Percentiles rank a stretch among this genome's conserved stretches.
These are phyloP conservation scores for Antitrichia curtipendula DNA, from an alignment of 225 moss, liverwort and hornwort species.

Conservation along the genomic window DNA sequence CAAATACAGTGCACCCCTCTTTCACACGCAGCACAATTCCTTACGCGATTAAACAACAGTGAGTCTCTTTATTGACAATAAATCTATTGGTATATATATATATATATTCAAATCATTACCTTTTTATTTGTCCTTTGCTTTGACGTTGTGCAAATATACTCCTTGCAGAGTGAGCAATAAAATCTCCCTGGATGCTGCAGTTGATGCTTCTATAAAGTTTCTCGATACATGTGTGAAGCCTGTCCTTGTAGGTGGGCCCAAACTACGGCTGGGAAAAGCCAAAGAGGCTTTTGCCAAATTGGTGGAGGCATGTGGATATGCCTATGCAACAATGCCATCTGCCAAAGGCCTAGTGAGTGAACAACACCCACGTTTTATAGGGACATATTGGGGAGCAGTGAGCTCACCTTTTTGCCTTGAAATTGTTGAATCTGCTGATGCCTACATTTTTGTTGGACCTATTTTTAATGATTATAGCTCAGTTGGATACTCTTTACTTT, in stretches of 20 bases:
- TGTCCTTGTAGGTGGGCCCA: constrained; percentile 45
- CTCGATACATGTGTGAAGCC: constrained; percentile 29
- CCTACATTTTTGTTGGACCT: constrained; percentile 48
- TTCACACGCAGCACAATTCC: constrained; percentile 71
- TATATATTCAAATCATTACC: neutral
- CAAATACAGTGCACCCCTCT: constrained; percentile 54
- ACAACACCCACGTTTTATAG: constrained; percentile 32
- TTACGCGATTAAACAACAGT: constrained; percentile 34
- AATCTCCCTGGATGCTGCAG: constrained; percentile 31
- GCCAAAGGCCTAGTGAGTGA: constrained; percentile 41
- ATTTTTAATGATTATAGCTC: constrained; percentile 56
- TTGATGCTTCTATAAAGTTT: constrained; percentile 21
- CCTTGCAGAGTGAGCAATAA: constrained; percentile 30
- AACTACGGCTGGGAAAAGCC: constrained; percentile 34
- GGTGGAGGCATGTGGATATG: constrained; percentile 40
- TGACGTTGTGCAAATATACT: neutral
- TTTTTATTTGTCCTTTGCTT: neutral
- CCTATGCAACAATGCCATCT: constrained; percentile 52
- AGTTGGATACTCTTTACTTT: constrained; percentile 40
- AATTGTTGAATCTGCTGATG: constrained; percentile 50
- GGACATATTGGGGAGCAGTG: constrained; percentile 55
- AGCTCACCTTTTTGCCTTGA: constrained; percentile 55
- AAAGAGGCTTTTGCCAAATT: constrained; percentile 17
- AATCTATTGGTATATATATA: too few species aligned
- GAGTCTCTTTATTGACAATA: neutral